These are phyloP conservation scores for Neurospora intermedia DNA, from an alignment of 495 filamentous ascomycete species.

Conservation along the genomic window DNA sequence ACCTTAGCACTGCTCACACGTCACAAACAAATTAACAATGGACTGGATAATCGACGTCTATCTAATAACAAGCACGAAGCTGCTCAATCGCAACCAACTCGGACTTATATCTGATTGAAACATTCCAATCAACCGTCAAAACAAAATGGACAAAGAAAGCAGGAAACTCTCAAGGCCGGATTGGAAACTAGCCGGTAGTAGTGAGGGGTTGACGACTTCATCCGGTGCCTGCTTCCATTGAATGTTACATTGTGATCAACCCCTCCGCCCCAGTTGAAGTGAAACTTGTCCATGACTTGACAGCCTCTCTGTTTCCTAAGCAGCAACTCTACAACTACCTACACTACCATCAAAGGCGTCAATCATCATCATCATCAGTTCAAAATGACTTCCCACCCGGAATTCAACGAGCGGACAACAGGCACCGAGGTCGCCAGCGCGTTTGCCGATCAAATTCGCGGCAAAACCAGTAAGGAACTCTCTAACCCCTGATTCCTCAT, in stretches of 20 bases:
- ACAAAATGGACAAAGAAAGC: background rate
- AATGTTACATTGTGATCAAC: background rate
- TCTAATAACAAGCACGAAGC: background rate
- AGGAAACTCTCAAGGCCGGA: background rate
- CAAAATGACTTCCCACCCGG: conserved; percentile 30
- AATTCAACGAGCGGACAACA: conserved; percentile 33
- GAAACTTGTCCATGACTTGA: background rate
- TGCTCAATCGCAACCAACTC: background rate
- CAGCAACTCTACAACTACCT: background rate
- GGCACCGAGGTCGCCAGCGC: conserved; percentile 31
- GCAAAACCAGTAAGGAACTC: conserved; percentile 24
- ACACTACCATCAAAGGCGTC: background rate
- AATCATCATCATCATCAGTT: background rate
- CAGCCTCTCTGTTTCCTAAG: background rate
- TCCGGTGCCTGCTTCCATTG: background rate
- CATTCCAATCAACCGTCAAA: background rate
- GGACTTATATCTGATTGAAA: background rate
- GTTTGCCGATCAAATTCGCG: conserved; percentile 30
- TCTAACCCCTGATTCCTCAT: background rate
- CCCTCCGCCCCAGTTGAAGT: background rate
- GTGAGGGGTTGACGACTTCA: background rate
- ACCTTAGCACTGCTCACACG: background rate
- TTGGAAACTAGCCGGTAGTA: background rate
- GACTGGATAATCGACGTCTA: background rate
- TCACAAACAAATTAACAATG: background rate